A percentile compares a stretch with the other conserved stretches of the same genome.
These are phyloP conservation scores for Dactylellina sp. DNA, from an alignment of 2,329 filamentous ascomycete genomes.

Conservation along the genomic window DNA sequence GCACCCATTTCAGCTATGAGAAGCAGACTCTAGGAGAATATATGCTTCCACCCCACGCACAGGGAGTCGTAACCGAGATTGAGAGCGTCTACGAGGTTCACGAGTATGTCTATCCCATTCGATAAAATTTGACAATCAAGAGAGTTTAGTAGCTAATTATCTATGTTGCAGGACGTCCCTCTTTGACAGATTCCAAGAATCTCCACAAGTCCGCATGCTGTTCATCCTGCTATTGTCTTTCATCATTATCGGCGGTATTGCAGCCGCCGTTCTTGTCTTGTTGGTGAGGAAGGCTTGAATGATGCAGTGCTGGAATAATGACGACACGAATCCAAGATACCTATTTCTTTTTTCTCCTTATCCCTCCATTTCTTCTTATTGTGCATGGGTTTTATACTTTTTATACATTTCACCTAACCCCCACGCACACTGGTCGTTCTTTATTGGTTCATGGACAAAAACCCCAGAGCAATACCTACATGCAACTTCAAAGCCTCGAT, in stretches of 20 bases:
- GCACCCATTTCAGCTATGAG: slow-evolving; percentile 11
- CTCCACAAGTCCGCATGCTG: slow-evolving; percentile 37
- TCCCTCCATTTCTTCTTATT: too few relatives aligned
- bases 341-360: slow-evolving; percentile 1
- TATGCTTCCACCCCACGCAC: slow-evolving; percentile 38
- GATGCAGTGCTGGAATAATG: not conserved
- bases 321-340: slow-evolving; percentile 12
- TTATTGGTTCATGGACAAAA: not conserved
- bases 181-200: slow-evolving; percentile 30
- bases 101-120: slow-evolving; percentile 24
- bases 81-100: slow-evolving; percentile 49
- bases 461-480: not conserved
- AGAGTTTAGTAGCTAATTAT: not conserved
- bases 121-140: not conserved
- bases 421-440: not conserved
- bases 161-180: slow-evolving; percentile 28
- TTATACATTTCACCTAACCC: not conserved
- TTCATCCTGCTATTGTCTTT: slow-evolving; percentile 44
- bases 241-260: slow-evolving; percentile 47
- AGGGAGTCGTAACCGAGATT: slow-evolving; percentile 20
- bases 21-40: slow-evolving; percentile 30
- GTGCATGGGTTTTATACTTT: not conserved
- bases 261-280: slow-evolving; percentile 40
- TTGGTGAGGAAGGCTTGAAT: slow-evolving; percentile 42
- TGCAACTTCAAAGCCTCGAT: not conserved